A percentile compares a stretch with the other conserved stretches of the same genome.
These are phyloP conservation scores for Adansonia gregorii DNA, from an alignment of 441 rosid genomes.

Conservation along the genomic window DNA sequence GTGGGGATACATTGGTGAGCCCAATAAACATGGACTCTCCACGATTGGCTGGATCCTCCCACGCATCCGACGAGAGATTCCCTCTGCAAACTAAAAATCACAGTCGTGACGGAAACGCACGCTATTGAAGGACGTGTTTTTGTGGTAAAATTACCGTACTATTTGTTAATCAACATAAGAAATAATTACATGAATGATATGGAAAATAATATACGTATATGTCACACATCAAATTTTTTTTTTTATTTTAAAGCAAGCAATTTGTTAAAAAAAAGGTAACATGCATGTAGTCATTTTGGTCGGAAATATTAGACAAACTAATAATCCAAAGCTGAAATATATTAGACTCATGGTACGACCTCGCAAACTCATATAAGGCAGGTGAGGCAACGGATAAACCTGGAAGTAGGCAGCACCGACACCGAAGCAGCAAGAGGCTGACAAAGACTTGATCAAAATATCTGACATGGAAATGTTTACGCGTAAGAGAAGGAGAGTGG, in stretches of 20 bases:
- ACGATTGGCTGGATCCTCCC: slow-evolving; percentile 2
- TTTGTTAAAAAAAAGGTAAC: no score
- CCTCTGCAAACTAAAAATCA: neutral
- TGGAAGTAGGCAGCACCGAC: neutral
- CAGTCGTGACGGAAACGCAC: neutral
- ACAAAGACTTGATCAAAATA: neutral
- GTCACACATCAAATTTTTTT: no score
- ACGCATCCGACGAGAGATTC: neutral
- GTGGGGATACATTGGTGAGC: slow-evolving; percentile 18
- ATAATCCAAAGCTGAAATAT: neutral
- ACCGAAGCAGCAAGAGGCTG: neutral
- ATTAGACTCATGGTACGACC: no score
- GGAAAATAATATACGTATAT: no score
- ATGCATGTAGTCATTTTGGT: neutral
- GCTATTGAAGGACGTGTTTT: neutral
- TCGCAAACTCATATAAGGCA: neutral
- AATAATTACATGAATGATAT: neutral
- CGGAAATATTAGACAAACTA: no score
- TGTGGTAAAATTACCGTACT: neutral
- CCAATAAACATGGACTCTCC: slow-evolving; percentile 17
- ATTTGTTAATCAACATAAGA: neutral
- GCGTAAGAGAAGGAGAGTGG: neutral
- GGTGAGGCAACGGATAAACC: neutral
- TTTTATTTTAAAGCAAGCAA: no score
- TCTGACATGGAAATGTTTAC: neutral